A percentile compares a stretch with the other conserved stretches of the same genome.
Conservation (phyloP, 495 filamentous ascomycete genomes). For the Talaromyces thailandensis region DNA sequence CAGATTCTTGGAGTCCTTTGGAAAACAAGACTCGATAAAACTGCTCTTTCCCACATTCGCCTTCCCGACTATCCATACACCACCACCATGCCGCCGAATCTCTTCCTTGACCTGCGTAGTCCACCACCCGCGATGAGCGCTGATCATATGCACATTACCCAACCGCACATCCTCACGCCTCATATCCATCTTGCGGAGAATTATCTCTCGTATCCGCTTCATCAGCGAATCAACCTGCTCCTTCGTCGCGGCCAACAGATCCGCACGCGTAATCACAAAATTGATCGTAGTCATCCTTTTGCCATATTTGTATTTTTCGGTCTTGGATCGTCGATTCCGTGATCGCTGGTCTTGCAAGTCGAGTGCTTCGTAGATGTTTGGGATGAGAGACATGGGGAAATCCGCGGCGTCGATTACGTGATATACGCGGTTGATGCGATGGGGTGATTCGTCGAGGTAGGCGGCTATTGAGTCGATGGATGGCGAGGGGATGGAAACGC, state of each 20-base stretch:
- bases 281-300: constrained; percentile 56
- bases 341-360: constrained; percentile 58
- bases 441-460: constrained; percentile 76
- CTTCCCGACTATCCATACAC: constrained; percentile 96
- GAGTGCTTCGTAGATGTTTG: constrained; percentile 51
- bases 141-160: constrained; percentile 78
- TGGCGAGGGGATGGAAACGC: constrained; percentile 64
- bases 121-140: constrained; percentile 80
- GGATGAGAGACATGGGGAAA: constrained; percentile 85
- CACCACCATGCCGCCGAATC: constrained; percentile 70
- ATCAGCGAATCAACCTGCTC: constrained; percentile 72
- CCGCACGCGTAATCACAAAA: constrained; percentile 84
- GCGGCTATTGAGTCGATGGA: constrained; percentile 65
- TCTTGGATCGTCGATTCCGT: constrained; percentile 62
- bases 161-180: constrained; percentile 55
- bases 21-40: constrained; percentile 76
- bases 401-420: constrained; percentile 97
- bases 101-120: constrained; percentile 76
- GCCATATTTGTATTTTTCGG: constrained; percentile 50
- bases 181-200: constrained; percentile 62
- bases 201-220: constrained; percentile 65
- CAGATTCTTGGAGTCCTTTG: constrained; percentile 58
- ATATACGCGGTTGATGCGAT: constrained; percentile 87
- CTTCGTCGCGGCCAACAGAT: constrained; percentile 73
- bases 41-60: constrained; percentile 95